Percentiles rank a stretch among this genome's conserved stretches.
Conservation (phyloP, 2,329 filamentous ascomycete species). For the Chaetomiaceae sp. region DNA sequence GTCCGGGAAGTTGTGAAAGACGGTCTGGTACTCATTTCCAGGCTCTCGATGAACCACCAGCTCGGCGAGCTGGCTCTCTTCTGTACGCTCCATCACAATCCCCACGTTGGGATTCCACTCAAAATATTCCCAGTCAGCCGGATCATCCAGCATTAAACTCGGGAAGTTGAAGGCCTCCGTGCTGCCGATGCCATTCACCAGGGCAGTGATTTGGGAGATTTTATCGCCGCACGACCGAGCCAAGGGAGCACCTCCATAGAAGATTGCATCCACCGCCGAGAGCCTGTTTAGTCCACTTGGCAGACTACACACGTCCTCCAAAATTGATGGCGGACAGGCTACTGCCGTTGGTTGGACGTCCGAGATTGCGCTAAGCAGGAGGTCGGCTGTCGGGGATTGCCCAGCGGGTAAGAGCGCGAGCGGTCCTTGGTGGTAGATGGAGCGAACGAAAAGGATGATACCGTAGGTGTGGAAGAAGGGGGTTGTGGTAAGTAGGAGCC, state of each 20-base stretch:
- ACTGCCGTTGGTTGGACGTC: conserved; percentile 1
- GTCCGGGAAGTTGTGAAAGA: conserved; percentile 15
- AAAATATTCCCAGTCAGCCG: conserved; percentile 16
- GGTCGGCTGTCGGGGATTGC: conserved; percentile 9
- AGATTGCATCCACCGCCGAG: not conserved
- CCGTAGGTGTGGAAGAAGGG: conserved; percentile 18
- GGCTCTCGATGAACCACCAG: conserved; percentile 9
- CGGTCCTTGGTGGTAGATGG: conserved; percentile 12
- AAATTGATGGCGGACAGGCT: conserved; percentile 7
- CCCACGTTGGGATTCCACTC: conserved; percentile 15
- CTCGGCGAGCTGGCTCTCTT: not conserved
- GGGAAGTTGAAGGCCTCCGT: conserved; percentile 10
- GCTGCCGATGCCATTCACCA: conserved; percentile 15
- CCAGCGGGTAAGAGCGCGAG: no score
- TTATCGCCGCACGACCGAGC: conserved; percentile 6
- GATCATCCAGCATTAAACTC: not conserved
- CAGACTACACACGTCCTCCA: conserved; percentile 9
- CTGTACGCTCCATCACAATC: conserved; percentile 9
- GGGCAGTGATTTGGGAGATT: not conserved
- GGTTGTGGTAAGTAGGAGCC: not conserved
- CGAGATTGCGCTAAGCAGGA: conserved; percentile 6
- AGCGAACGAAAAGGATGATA: conserved; percentile 6
- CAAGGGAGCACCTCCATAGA: conserved; percentile 15
- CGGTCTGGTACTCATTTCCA: not conserved
- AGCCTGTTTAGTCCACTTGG: not conserved